Base-by-base conservation (phyloP, 2,329 filamentous ascomycete genomes). In the Emericellopsis atlantica region DNA sequence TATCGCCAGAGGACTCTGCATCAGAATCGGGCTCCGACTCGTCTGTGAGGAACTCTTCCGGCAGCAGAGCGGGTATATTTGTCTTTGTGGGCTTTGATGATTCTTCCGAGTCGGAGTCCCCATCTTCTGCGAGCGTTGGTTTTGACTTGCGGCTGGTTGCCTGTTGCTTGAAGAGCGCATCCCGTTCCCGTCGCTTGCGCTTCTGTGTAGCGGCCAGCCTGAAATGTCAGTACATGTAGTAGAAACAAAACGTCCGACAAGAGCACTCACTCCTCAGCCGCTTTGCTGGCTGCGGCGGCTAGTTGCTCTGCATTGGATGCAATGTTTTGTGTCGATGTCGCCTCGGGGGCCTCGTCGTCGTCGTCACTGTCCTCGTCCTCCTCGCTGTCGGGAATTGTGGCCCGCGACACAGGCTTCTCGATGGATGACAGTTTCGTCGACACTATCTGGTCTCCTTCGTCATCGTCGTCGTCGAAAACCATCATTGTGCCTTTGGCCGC, bases 271-370 rank as follows among this genome's bases (percentile, higher is more conserved):
- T 70, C 61, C 48, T 70, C 66, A 6, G 65, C 67, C 18, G 67
- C 70, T 44, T 69, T 68, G 43, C 66, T 62, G 32, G 66, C 65
- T 12, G 61, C 65, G 44, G 69, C 62, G 1, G 64, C 60, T 4
- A 66, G 64, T 48, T 68, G 62, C 44, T 66, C 63, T 18, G 63
- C 59, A 44, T 68, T 59, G 12, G 59, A 62, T 1, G 70, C 71
- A 4, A 66, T 70, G 37, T 62, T 62, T 11, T 58, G 54, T 1
- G 71, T 72, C 1, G 74, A 76, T n/a, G 78, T 65, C 4, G 70
- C 73, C 54, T 78, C 74, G 8, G 74, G 74, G 0, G 72, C 72
- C 37, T 70, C 72, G 40, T 76, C 72, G 35, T 76, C 72, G 35
- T 73, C 69, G 36, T 74, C 70, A 34, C 66, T 67, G 10, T 62